A percentile compares a stretch with the other conserved stretches of the same genome.
Conservation (phyloP, 164 flowering plant species). For the Chloranthus sessilifolius region DNA sequence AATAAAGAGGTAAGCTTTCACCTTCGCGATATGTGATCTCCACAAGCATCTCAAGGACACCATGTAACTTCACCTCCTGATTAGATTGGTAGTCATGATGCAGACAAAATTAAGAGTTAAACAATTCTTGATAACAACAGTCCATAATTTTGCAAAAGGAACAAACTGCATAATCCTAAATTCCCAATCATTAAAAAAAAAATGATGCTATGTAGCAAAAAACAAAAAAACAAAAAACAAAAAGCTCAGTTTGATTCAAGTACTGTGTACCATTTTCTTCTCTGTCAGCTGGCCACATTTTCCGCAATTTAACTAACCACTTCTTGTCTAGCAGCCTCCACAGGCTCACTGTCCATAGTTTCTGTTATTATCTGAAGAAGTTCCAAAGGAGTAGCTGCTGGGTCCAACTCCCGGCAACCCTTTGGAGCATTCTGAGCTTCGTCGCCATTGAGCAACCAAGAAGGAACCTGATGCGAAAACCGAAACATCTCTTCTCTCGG, state of each 20-base stretch:
- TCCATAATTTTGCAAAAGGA: constrained; percentile 1
- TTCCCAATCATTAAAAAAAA: too few species aligned
- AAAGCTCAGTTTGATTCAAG: background rate
- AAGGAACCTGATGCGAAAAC: constrained; percentile 76
- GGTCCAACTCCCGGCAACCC: constrained; percentile 75
- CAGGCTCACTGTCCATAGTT: constrained; percentile 25
- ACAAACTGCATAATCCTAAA: too few species aligned
- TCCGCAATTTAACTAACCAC: constrained; percentile 5
- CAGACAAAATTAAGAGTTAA: constrained; percentile 12
- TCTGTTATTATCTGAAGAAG: constrained; percentile 52
- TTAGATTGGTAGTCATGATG: constrained; percentile 3
- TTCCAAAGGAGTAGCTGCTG: constrained; percentile 70
- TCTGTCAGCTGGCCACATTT: background rate
- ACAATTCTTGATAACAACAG: background rate
- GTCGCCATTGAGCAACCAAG: constrained; percentile 58
- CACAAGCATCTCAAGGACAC: background rate
- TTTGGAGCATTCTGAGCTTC: constrained; percentile 59
- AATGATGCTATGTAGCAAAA: too few species aligned
- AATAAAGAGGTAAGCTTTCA: too few species aligned
- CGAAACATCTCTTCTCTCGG: constrained; percentile 62
- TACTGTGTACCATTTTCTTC: constrained; percentile 1
- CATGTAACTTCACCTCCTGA: too few species aligned
- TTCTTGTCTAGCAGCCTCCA: constrained; percentile 10
- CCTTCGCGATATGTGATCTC: background rate
- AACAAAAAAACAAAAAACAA: too few species aligned